Evolutionary conservation across 2,329 filamentous ascomycete species (phyloP).

Genomic region (Parastagonospora avenae): DNA sequence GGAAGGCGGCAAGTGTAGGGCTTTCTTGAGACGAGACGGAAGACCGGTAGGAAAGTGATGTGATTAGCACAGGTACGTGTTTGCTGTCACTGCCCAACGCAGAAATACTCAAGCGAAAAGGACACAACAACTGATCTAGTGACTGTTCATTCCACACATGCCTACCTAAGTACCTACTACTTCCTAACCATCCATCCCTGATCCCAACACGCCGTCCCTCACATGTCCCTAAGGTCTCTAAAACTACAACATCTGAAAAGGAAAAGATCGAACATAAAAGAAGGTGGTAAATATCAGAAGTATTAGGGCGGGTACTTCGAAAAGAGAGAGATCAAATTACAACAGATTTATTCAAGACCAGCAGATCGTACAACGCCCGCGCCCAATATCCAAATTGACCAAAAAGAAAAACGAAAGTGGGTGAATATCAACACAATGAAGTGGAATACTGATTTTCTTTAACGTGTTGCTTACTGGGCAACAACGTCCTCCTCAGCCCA

Average conservation of each 20-base stretch:
- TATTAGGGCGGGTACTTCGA: constrained; percentile 4
- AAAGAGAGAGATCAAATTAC: constrained; percentile 5
- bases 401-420: constrained; percentile 7
- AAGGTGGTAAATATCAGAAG: constrained; percentile 1
- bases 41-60: too few species aligned
- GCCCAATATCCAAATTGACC: not conserved
- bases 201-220: constrained; percentile 3
- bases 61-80: too few species aligned
- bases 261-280: not conserved
- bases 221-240: constrained; percentile 23
- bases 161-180: not conserved
- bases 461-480: constrained; percentile 50
- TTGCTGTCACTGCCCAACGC: too few species aligned
- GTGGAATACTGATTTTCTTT: constrained; percentile 21
- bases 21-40: too few species aligned
- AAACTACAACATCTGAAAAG: not conserved
- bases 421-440: constrained; percentile 41
- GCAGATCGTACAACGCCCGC: not conserved
- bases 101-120: too few species aligned
- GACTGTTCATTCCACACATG: not conserved
- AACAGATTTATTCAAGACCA: constrained; percentile 4
- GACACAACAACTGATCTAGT: too few species aligned
- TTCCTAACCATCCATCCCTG: not conserved
- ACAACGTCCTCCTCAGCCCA: constrained; percentile 69
- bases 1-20: too few species aligned